Conservation (phyloP, 1,139 yeast species). For the Debaryomyces sp. region DNA sequence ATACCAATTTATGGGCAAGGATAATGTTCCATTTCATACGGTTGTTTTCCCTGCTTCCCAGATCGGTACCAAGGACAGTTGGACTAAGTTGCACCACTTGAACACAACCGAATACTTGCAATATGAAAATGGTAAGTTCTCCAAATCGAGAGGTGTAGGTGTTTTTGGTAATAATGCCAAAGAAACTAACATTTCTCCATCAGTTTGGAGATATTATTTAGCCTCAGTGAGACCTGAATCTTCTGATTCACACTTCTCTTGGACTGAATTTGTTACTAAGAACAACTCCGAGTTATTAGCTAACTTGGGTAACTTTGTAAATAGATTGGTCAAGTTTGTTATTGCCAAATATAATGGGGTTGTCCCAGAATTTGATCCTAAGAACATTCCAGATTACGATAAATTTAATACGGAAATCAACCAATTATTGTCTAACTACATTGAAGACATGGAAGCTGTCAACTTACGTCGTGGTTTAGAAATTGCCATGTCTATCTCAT, state of each 20-base stretch:
- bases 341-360: conserved; percentile 92
- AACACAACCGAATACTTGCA: conserved; percentile 96
- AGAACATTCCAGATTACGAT: conserved; percentile 51
- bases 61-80: conserved; percentile 81
- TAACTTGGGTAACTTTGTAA: conserved; percentile 94
- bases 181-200: conserved; percentile 86
- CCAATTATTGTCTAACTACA: conserved; percentile 59
- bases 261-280: conserved; percentile 93
- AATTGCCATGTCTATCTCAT: conserved; percentile 84
- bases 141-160: conserved; percentile 95
- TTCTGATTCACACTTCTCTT: conserved; percentile 93
- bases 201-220: conserved; percentile 97
- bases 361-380: conserved; percentile 62
- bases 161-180: conserved; percentile 98
- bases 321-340: conserved; percentile 88
- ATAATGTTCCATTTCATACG: conserved; percentile 97
- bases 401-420: conserved; percentile 62
- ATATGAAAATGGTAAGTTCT: conserved; percentile 97
- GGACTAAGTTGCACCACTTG: conserved; percentile 92
- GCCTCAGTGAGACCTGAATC: conserved; percentile 93
- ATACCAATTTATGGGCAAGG: conserved; percentile 99
- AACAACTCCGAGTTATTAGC: conserved; percentile 93
- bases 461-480: conserved; percentile 89
- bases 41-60: conserved; percentile 95
- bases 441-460: conserved; percentile 73